Evolutionary conservation across 257 asterid species (phyloP).

Genomic region (Nemophila menziesii): DNA sequence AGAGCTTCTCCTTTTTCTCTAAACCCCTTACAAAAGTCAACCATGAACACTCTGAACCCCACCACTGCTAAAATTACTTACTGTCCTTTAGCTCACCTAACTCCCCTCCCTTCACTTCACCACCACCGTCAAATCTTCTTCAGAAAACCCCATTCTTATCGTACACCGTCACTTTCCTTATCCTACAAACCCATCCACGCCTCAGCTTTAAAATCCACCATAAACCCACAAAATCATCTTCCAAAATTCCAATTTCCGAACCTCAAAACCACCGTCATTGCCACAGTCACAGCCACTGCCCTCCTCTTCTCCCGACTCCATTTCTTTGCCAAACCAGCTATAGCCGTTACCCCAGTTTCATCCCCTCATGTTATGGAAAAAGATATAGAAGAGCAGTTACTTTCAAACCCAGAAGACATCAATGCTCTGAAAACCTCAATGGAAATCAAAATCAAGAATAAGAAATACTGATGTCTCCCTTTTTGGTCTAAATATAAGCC

Average conservation of each 20-base stretch:
- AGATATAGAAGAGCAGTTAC: slow-evolving; percentile 31
- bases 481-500: too few species aligned
- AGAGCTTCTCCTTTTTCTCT: neutral
- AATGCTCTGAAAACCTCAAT: slow-evolving; percentile 40
- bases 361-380: slow-evolving; percentile 20
- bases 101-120: slow-evolving; percentile 5
- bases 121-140: slow-evolving; percentile 13
- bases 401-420: slow-evolving; percentile 41
- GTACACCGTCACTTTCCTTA: slow-evolving; percentile 1
- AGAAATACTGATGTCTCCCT: too few species aligned
- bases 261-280: slow-evolving; percentile 17
- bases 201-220: slow-evolving; percentile 4
- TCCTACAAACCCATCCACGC: slow-evolving; percentile 7
- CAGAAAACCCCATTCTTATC: slow-evolving; percentile 17
- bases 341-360: slow-evolving; percentile 6
- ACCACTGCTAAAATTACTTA: slow-evolving; percentile 13
- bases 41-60: slow-evolving; percentile 17
- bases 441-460: slow-evolving; percentile 57
- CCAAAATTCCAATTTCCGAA: slow-evolving; percentile 1
- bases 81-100: slow-evolving; percentile 12
- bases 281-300: slow-evolving; percentile 24
- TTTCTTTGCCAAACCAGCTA: slow-evolving; percentile 15
- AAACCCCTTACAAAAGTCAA: slow-evolving; percentile 5
- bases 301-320: slow-evolving; percentile 15
- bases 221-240: neutral